Percentiles rank a stretch among this genome's conserved stretches.
Conservation (phyloP, 495 filamentous ascomycete species). For the Neurospora hispaniola region DNA sequence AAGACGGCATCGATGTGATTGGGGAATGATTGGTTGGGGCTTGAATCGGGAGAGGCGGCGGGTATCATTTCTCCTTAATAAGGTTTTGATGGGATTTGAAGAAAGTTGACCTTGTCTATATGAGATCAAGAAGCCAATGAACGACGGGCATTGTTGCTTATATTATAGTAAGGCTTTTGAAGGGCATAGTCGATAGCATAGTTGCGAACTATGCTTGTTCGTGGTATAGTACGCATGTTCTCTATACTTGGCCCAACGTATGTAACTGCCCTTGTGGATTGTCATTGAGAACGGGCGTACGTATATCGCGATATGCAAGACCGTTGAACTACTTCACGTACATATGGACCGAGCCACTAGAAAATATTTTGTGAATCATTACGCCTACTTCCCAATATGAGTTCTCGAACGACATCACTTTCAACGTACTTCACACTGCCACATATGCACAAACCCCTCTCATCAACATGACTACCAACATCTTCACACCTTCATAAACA, state of each 20-base stretch:
- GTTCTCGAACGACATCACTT: background rate
- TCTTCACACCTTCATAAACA: background rate
- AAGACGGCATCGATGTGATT: background rate
- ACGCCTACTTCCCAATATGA: background rate
- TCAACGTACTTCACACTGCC: background rate
- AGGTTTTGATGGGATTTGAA: background rate
- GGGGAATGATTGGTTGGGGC: background rate
- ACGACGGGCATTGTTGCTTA: background rate
- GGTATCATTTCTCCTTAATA: background rate
- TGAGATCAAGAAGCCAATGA: background rate
- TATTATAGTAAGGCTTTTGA: background rate
- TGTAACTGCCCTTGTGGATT: background rate
- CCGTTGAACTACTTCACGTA: too few relatives aligned
- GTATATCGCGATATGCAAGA: background rate
- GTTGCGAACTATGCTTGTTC: background rate
- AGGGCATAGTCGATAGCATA: background rate
- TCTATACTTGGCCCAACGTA: background rate
- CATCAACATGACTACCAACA: background rate
- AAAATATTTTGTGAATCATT: too few relatives aligned
- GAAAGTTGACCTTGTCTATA: slow-evolving; percentile 1
- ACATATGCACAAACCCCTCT: background rate
- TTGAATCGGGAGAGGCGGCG: background rate
- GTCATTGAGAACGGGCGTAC: background rate
- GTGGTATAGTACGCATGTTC: background rate
- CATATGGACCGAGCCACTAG: too few relatives aligned